Conservation (phyloP, 2,329 filamentous ascomycete species). For the Cladorrhinum sp. region DNA sequence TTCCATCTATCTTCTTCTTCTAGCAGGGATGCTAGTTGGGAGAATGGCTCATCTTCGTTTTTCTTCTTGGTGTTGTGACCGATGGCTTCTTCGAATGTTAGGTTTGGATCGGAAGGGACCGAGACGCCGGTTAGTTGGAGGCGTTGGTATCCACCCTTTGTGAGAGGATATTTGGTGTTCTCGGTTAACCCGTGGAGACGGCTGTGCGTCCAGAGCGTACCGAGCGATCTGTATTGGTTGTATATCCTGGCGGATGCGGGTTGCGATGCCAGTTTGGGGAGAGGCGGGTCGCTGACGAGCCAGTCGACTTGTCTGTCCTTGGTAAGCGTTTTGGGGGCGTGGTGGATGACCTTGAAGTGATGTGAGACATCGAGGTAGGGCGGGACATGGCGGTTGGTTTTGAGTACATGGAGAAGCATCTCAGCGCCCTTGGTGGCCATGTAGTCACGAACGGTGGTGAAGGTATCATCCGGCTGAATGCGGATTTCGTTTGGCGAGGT, state of each 20-base stretch:
- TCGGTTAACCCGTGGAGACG: not conserved
- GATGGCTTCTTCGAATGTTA: not conserved
- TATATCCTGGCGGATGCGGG: slow-evolving; percentile 33
- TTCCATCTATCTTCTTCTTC: slow-evolving; percentile 22
- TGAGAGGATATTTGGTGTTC: not conserved
- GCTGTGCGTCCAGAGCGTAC: not conserved
- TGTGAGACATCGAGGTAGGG: slow-evolving; percentile 45
- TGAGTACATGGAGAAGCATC: slow-evolving; percentile 67
- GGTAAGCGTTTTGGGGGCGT: slow-evolving; percentile 72
- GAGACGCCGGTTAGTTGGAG: not conserved
- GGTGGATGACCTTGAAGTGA: slow-evolving; percentile 38
- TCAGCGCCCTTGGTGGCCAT: slow-evolving; percentile 64
- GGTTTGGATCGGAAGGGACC: slow-evolving; percentile 30
- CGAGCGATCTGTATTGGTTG: not conserved
- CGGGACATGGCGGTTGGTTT: slow-evolving; percentile 60
- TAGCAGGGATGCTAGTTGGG: too few species aligned
- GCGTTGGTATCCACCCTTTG: not conserved
- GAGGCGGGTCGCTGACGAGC: slow-evolving; percentile 39
- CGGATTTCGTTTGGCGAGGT: slow-evolving; percentile 57
- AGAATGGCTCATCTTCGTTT: too few species aligned
- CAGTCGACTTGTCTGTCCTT: slow-evolving; percentile 63
- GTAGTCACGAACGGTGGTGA: slow-evolving; percentile 44
- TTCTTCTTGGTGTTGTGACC: too few species aligned
- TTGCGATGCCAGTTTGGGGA: slow-evolving; percentile 42
- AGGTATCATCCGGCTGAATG: slow-evolving; percentile 44